Percentiles rank a stretch among this genome's conserved stretches.
Evolutionary conservation across 2,329 filamentous ascomycete species (phyloP).

Genomic region (Calonectria ilicicola): DNA sequence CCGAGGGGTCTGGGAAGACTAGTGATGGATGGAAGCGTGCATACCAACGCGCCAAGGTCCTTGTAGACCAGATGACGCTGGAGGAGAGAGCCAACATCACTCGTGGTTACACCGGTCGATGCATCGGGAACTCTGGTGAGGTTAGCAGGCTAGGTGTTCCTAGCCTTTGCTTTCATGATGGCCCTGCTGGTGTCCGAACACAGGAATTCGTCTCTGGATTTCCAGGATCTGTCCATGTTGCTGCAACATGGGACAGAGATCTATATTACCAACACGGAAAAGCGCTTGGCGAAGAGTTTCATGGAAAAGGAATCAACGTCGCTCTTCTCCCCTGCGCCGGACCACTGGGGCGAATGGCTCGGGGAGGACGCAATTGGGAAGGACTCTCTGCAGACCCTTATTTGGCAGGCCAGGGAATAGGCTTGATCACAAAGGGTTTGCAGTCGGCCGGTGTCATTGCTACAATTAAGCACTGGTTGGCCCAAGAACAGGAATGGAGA

Average conservation of each 20-base stretch:
- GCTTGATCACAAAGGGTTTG: conserved; percentile 81
- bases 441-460: conserved; percentile 86
- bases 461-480: conserved; percentile 82
- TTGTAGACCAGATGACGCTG: conserved; percentile 73
- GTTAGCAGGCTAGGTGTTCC: conserved; percentile 19
- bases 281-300: not conserved
- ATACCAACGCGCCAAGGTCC: conserved; percentile 40
- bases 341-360: conserved; percentile 59
- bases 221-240: not conserved
- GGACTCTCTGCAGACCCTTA: conserved; percentile 79
- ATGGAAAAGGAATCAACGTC: conserved; percentile 80
- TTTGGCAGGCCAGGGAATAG: conserved; percentile 78
- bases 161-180: not conserved
- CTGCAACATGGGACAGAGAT: not conserved
- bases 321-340: conserved; percentile 67
- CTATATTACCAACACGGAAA: not conserved
- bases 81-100: conserved; percentile 71
- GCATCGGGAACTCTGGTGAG: conserved; percentile 59
- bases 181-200: not conserved
- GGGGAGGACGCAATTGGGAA: conserved; percentile 72
- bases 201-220: not conserved
- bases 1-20: not conserved
- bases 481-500: conserved; percentile 72
- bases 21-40: conserved; percentile 5
- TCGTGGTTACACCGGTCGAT: conserved; percentile 60